Conservation (phyloP, 2,329 filamentous ascomycete species). For the Aspergillus tanneri region DNA sequence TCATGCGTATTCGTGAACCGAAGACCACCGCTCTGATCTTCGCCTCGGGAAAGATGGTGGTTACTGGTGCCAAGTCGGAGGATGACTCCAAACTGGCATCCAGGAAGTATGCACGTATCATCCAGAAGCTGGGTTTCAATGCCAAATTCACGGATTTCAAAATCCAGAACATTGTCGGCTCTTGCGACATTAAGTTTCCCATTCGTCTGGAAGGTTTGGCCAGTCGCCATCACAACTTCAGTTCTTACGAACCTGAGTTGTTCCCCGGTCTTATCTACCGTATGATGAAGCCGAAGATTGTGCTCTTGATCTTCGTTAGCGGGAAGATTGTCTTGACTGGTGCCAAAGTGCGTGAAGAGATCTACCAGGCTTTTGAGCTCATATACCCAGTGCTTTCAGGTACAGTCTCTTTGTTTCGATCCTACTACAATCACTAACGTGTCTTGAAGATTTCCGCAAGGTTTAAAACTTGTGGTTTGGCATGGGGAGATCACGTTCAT, state of each 20-base stretch:
- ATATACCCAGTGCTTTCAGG: conserved; percentile 94
- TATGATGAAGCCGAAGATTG: conserved; percentile 99
- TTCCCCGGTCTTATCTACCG: conserved; percentile 99
- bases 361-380: conserved; percentile 94
- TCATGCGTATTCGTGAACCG: conserved; percentile 98
- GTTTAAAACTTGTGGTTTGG: conserved; percentile 43
- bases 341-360: conserved; percentile 96
- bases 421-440: conserved; percentile 23
- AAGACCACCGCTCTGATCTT: conserved; percentile 99
- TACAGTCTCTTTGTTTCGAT: conserved; percentile 44
- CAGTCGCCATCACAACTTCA: conserved; percentile 98
- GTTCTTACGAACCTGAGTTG: conserved; percentile 95
- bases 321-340: conserved; percentile 98
- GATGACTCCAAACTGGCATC: conserved; percentile 96
- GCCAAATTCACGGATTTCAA: conserved; percentile 99
- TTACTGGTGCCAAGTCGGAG: conserved; percentile 95
- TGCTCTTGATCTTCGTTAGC: conserved; percentile 94
- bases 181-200: conserved; percentile 98
- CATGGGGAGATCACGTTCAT: conserved; percentile 21
- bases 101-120: conserved; percentile 97
- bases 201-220: conserved; percentile 95
- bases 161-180: conserved; percentile 99
- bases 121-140: conserved; percentile 99
- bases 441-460: conserved; percentile 60
- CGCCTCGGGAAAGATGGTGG: conserved; percentile 98